phyloP scores from a whole-genome alignment of 257 asterid species.

The Solanum chaucha region DNA sequence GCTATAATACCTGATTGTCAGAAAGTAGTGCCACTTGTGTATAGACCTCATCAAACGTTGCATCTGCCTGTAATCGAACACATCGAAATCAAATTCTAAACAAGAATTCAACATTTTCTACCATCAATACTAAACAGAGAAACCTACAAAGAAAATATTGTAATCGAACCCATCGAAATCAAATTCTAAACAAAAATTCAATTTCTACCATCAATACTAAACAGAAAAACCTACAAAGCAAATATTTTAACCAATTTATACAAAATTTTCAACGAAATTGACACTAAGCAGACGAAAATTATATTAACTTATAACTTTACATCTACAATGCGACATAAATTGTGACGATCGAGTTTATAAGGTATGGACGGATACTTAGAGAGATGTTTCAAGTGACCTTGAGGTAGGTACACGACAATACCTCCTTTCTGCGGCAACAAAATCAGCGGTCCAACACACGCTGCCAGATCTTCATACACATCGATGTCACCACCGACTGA shows the following conservation, averaged over 20 bases:
- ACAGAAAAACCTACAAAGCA: not conserved
- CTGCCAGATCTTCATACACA: too few species aligned
- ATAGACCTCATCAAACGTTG: too few species aligned
- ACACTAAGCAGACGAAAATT: not conserved
- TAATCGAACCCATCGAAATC: not conserved
- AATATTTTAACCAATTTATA: not conserved
- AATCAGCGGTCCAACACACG: constrained; percentile 88
- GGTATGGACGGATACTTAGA: constrained; percentile 38
- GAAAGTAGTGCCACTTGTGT: too few species aligned
- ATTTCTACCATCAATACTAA: too few species aligned
- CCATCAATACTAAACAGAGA: not conserved
- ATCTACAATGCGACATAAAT: constrained; percentile 55
- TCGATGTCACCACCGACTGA: constrained; percentile 16
- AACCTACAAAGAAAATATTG: not conserved
- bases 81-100: too few species aligned
- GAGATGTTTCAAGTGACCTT: constrained; percentile 76
- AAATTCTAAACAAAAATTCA: not conserved
- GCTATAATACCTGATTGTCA: too few species aligned
- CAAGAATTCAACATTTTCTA: not conserved
- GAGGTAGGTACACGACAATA: constrained; percentile 73
- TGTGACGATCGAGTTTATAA: constrained; percentile 64
- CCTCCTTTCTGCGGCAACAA: constrained; percentile 76
- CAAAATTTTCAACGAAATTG: not conserved
- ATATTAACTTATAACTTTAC: constrained; percentile 50
- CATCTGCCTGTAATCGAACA: too few species aligned